These are phyloP conservation scores for Lumnitzera littorea DNA, from an alignment of 345 rosid species.

Conservation along the genomic window DNA sequence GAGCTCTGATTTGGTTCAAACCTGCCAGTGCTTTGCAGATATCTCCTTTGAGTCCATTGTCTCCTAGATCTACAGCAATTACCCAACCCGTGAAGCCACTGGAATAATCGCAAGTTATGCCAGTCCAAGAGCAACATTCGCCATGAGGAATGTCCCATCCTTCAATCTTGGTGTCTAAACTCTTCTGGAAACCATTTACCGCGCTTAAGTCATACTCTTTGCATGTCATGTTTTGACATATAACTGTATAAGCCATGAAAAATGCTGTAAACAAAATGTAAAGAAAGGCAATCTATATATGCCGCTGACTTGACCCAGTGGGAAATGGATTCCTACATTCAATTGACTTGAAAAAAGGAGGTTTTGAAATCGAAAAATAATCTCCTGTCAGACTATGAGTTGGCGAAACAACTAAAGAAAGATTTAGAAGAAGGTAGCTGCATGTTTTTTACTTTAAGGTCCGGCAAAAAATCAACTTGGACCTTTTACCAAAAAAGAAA, in stretches of 20 bases:
- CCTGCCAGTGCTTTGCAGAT: slow-evolving; percentile 2
- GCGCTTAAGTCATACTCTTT: slow-evolving; percentile 8
- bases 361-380: too few relatives aligned
- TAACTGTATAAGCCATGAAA: slow-evolving; percentile 2
- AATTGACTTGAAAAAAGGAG: too few relatives aligned
- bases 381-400: too few relatives aligned
- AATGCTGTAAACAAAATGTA: background rate
- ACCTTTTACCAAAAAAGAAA: too few relatives aligned
- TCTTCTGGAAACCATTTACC: slow-evolving; percentile 10
- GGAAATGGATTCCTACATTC: too few relatives aligned
- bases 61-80: slow-evolving; percentile 7
- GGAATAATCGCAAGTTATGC: slow-evolving; percentile 20
- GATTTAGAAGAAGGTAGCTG: too few relatives aligned
- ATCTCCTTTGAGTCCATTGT: slow-evolving; percentile 4
- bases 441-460: too few relatives aligned
- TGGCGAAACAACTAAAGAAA: too few relatives aligned
- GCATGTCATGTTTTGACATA: slow-evolving; percentile 11
- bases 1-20: slow-evolving; percentile 13
- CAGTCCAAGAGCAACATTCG: slow-evolving; percentile 24
- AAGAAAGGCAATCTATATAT: too few relatives aligned
- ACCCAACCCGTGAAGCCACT: slow-evolving; percentile 7
- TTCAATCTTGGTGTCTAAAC: slow-evolving; percentile 1
- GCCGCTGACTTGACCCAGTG: too few relatives aligned
- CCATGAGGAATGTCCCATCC: slow-evolving; percentile 12
- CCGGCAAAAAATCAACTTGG: too few relatives aligned